Conservation (phyloP, 2,329 filamentous ascomycete genomes). For the Amphichorda felina region DNA sequence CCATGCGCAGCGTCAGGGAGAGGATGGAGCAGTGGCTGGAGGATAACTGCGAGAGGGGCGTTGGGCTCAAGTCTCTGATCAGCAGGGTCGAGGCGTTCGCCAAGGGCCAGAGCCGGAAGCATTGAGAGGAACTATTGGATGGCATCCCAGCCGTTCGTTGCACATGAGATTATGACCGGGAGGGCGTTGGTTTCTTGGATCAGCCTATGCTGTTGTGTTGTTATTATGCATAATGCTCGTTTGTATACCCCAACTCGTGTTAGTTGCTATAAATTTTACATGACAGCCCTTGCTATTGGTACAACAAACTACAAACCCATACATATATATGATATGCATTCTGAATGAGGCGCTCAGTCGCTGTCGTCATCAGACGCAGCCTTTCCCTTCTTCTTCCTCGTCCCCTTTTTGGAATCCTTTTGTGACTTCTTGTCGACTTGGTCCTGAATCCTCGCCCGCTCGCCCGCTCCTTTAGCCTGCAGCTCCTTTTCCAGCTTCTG, state of each 20-base stretch:
- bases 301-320: background rate
- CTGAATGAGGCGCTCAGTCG: conserved; percentile 12
- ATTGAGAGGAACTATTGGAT: background rate
- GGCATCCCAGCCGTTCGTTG: background rate
- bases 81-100: conserved; percentile 46
- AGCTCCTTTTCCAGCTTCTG: conserved; percentile 50
- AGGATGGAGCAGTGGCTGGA: conserved; percentile 79
- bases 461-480: conserved; percentile 53
- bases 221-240: conserved; percentile 4
- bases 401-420: conserved; percentile 35
- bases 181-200: background rate
- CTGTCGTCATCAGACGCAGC: conserved; percentile 19
- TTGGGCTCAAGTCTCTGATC: conserved; percentile 59
- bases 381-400: conserved; percentile 22
- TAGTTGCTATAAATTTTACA: background rate
- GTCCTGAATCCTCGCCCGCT: conserved; percentile 64
- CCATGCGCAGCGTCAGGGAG: conserved; percentile 58
- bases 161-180: conserved; percentile 1
- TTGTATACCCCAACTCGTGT: conserved; percentile 1
- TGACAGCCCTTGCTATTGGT: background rate
- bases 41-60: conserved; percentile 69
- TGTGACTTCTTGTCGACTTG: conserved; percentile 66
- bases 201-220: background rate
- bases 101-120: conserved; percentile 17
- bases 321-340: too few species aligned